Evolutionary conservation across 768 basidiomycete genomes (phyloP).

Genomic region (Kwoniella sp.): DNA sequence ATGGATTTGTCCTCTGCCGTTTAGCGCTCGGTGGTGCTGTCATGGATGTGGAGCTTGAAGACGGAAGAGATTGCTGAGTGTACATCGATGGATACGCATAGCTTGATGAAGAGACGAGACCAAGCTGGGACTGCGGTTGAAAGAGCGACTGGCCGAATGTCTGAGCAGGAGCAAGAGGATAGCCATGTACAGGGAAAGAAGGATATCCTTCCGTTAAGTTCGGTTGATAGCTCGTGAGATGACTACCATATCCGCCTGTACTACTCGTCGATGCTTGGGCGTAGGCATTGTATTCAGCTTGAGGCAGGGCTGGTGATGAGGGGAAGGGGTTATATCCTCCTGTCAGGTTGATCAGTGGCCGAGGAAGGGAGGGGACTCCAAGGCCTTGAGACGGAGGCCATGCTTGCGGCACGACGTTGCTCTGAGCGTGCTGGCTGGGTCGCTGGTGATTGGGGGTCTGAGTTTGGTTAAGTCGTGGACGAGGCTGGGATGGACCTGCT

Average conservation of each 20-base stretch:
- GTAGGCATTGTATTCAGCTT: background rate
- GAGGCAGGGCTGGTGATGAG: background rate
- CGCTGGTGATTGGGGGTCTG: background rate
- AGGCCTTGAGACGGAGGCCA: too few relatives aligned
- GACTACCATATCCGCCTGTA: background rate
- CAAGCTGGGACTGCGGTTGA: conserved; percentile 9
- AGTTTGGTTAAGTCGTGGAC: conserved; percentile 3
- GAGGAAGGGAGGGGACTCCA: too few relatives aligned
- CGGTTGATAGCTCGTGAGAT: conserved; percentile 8
- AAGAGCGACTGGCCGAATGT: conserved; percentile 31
- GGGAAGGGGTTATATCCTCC: conserved; percentile 5
- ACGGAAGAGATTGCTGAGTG: background rate
- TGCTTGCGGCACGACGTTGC: too few relatives aligned
- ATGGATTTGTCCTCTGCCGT: background rate
- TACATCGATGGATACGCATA: conserved; percentile 34
- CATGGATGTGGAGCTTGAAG: background rate
- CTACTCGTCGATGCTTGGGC: background rate
- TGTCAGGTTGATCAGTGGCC: background rate
- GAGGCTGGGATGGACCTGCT: conserved; percentile 18
- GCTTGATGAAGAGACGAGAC: conserved; percentile 14
- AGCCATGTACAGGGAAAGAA: background rate
- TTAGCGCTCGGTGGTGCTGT: conserved; percentile 6
- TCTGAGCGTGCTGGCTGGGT: background rate
- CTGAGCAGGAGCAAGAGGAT: background rate
- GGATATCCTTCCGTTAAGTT: conserved; percentile 15